Evolutionary conservation across 371 early-diverging fungal species (phyloP).

Genomic region (Zychaea mexicana): DNA sequence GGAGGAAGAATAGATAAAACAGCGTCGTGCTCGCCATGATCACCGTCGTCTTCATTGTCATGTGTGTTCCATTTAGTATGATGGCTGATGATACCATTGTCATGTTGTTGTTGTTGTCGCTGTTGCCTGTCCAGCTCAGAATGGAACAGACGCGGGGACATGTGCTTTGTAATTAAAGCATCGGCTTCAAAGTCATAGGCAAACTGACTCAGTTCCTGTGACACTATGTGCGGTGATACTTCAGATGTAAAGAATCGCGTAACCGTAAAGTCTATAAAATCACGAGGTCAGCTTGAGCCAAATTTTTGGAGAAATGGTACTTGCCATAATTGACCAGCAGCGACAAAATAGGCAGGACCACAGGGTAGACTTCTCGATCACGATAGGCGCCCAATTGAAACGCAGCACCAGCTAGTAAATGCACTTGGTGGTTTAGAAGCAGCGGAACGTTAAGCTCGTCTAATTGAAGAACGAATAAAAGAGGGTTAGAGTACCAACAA

Average conservation of each 20-base stretch:
- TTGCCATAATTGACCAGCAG: slow-evolving; percentile 50
- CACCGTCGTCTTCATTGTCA: no score
- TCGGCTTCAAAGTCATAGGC: slow-evolving; percentile 50
- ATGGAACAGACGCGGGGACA: slow-evolving; percentile 29
- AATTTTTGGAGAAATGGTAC: not conserved
- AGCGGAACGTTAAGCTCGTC: slow-evolving; percentile 4
- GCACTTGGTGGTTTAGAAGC: slow-evolving; percentile 16
- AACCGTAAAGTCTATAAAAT: slow-evolving; percentile 34
- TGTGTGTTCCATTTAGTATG: no score
- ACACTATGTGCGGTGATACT: slow-evolving; percentile 26
- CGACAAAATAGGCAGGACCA: slow-evolving; percentile 47
- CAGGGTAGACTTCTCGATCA: slow-evolving; percentile 42
- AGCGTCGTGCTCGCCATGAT: no score
- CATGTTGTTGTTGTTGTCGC: no score
- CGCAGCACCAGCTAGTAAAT: slow-evolving; percentile 34
- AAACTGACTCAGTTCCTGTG: slow-evolving; percentile 39
- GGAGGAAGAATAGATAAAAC: no score
- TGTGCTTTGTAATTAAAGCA: slow-evolving; percentile 36
- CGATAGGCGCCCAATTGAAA: slow-evolving; percentile 39
- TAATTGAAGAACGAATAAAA: not conserved
- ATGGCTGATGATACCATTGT: no score
- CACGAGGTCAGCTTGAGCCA: not conserved
- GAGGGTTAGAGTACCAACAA: no score
- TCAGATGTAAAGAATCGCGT: slow-evolving; percentile 28
- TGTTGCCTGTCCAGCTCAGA: slow-evolving; percentile 13